phyloP scores from a whole-genome alignment of 2,329 filamentous ascomycete species.

The Metarhizium rileyi region DNA sequence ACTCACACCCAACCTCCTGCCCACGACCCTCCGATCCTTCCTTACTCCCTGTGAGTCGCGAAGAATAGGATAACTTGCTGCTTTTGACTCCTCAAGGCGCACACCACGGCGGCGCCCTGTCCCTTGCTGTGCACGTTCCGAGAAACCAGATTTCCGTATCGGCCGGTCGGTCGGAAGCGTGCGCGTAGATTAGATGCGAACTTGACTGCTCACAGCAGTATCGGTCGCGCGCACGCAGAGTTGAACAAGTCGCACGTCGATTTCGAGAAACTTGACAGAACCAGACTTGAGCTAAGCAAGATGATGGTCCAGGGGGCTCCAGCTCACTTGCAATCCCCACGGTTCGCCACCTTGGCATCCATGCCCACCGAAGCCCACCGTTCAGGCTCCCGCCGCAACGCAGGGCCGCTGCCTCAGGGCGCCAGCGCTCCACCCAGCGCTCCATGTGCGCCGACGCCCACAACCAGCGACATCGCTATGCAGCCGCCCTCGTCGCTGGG shows the following conservation, averaged over 20 bases:
- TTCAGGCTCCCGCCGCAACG: not conserved
- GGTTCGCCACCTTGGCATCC: not conserved
- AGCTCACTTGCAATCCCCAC: constrained; percentile 8
- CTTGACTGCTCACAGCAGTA: not conserved
- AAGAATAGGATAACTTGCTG: too few species aligned
- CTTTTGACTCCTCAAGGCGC: too few species aligned
- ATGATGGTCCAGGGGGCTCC: constrained; percentile 26
- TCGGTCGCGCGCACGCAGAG: not conserved
- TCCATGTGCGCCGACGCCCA: too few species aligned
- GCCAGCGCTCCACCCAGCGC: constrained; percentile 7
- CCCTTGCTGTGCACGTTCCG: not conserved
- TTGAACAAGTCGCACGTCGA: not conserved
- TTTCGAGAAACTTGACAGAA: not conserved
- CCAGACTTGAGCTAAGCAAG: constrained; percentile 5
- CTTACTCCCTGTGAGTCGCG: too few species aligned
- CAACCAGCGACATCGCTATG: constrained; percentile 3
- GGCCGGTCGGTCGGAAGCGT: not conserved
- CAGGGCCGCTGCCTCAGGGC: constrained; percentile 1
- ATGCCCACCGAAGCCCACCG: not conserved
- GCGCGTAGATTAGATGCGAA: not conserved
- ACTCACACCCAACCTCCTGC: not conserved
- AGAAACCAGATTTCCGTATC: not conserved
- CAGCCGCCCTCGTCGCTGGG: constrained; percentile 16
- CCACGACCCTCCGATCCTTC: too few species aligned
- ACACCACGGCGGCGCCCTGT: not conserved